A percentile compares a stretch with the other conserved stretches of the same genome.
Conservation (phyloP, 2,329 filamentous ascomycete genomes). For the Sarocladiaceae sp. region DNA sequence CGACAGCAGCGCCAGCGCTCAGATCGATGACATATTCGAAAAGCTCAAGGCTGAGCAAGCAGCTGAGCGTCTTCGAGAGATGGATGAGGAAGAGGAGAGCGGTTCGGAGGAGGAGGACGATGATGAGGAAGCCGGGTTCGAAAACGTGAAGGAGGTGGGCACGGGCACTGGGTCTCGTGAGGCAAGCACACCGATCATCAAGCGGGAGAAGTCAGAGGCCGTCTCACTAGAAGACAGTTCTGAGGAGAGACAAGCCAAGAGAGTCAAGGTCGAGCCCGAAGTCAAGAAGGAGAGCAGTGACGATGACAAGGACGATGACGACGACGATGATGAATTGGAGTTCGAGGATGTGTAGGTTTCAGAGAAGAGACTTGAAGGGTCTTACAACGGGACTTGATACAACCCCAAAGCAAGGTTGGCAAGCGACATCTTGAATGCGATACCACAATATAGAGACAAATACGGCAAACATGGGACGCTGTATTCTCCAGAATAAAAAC, state of each 20-base stretch:
- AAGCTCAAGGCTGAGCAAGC: slow-evolving; percentile 59
- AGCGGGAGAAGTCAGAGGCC: slow-evolving; percentile 28
- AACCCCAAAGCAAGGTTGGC: neutral
- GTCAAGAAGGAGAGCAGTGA: slow-evolving; percentile 34
- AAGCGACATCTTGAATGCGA: neutral
- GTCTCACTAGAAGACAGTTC: slow-evolving; percentile 21
- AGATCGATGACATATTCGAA: slow-evolving; percentile 65
- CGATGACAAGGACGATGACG: slow-evolving; percentile 30
- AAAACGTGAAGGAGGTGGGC: slow-evolving; percentile 41
- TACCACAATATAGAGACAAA: neutral
- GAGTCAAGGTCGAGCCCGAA: slow-evolving; percentile 53
- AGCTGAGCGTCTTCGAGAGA: slow-evolving; percentile 29
- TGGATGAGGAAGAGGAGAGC: slow-evolving; percentile 11
- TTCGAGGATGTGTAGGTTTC: slow-evolving; percentile 52
- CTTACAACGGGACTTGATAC: no score
- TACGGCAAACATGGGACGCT: no score
- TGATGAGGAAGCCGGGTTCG: slow-evolving; percentile 37
- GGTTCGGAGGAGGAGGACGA: slow-evolving; percentile 21
- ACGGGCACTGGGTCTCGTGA: slow-evolving; percentile 27
- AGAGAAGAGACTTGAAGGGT: no score
- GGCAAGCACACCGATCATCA: slow-evolving; percentile 26
- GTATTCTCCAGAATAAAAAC: no score
- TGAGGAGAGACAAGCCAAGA: slow-evolving; percentile 51
- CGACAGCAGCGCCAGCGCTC: slow-evolving; percentile 49
- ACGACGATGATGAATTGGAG: slow-evolving; percentile 51